A percentile compares a stretch with the other conserved stretches of the same genome.
These are phyloP conservation scores for Nannochloris sp. DNA, from an alignment of 139 green algal species.

Conservation along the genomic window DNA sequence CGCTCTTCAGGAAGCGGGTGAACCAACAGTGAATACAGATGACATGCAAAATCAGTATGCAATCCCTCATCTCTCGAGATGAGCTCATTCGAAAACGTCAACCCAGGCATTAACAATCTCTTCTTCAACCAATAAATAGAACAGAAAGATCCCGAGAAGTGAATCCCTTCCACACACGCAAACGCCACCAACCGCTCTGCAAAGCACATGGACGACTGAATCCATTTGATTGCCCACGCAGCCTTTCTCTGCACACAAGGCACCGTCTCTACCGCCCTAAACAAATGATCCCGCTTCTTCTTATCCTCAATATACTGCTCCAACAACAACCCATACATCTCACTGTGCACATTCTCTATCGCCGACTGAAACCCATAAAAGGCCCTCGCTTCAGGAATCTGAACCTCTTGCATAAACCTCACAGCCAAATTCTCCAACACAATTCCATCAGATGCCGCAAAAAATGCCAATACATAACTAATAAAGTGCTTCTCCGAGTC, in stretches of 20 bases:
- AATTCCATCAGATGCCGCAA: conserved; percentile 79
- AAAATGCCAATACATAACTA: conserved; percentile 77
- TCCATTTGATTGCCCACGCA: conserved; percentile 95
- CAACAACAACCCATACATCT: conserved; percentile 72
- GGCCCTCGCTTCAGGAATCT: conserved; percentile 68
- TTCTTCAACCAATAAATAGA: conserved; percentile 80
- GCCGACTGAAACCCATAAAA: conserved; percentile 85
- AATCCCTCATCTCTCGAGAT: conserved; percentile 71
- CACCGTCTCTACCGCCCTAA: conserved; percentile 51
- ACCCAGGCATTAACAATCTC: conserved; percentile 56
- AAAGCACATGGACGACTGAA: conserved; percentile 51
- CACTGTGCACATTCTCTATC: conserved; percentile 80
- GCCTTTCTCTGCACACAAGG: conserved; percentile 79
- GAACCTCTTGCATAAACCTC: conserved; percentile 78
- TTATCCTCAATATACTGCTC: conserved; percentile 57
- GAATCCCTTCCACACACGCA: conserved; percentile 71
- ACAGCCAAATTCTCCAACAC: conserved; percentile 78
- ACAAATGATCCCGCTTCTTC: conserved; percentile 37
- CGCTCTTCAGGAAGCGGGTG: conserved; percentile 21
- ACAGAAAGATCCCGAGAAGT: conserved; percentile 68
- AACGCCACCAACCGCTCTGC: conserved; percentile 62
- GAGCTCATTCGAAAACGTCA: conserved; percentile 72
- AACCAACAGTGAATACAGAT: conserved; percentile 49
- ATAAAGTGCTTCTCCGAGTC: conserved; percentile 74
- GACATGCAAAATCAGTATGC: conserved; percentile 69